Evolutionary conservation across 306 rosid genomes (phyloP), one percentile per base, ranked within the genome.

Genomic region (Clitoria ternatea): DNA sequence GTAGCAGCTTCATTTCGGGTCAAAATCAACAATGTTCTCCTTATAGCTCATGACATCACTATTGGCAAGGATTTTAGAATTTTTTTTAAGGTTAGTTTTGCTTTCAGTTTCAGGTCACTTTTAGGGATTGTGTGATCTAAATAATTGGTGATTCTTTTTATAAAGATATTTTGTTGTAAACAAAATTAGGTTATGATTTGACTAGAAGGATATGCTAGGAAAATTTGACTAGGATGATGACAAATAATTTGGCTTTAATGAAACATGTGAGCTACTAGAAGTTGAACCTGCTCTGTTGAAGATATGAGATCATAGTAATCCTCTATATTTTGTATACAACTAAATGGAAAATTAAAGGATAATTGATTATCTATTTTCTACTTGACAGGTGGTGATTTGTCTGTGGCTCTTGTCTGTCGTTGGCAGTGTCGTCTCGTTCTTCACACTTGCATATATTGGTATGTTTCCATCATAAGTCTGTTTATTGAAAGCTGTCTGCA

Each of bases 1-100:
- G 98, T 82, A 13, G 98, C 98, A 10, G 97, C 98, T 66, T 85
- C 98, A 15, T 66, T 90, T 80, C 98, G 98, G 24, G 98, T 83
- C 27, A 94, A 89, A 82, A 81, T 94, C 81, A 90, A 94, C 33
- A 85, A 80, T 61, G 78, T 83, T 66, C 87, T 94, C 65, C 90
- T 85, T 78, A 83, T 94, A 83, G 98, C 98, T 76, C 98, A 94
- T 64, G 96, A 89, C 69, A 90, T 94, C 82, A 85, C 98, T 69
- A 80, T 94, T 59, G 98, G 98, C 76, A 94, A 90, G 73, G 97
- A 94, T 78, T 94, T 94, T 78, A 85, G 66, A 74, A 77, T 85
- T 33, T 90, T 94, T 80, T 90, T 90, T 73, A 90, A 91, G 97
- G 98, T 94, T 43, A 56, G 84, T 90, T 26, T 76, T 6, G 19